Evolutionary conservation across 768 basidiomycete species (phyloP).

Genomic region (Nidularia pulvinata): DNA sequence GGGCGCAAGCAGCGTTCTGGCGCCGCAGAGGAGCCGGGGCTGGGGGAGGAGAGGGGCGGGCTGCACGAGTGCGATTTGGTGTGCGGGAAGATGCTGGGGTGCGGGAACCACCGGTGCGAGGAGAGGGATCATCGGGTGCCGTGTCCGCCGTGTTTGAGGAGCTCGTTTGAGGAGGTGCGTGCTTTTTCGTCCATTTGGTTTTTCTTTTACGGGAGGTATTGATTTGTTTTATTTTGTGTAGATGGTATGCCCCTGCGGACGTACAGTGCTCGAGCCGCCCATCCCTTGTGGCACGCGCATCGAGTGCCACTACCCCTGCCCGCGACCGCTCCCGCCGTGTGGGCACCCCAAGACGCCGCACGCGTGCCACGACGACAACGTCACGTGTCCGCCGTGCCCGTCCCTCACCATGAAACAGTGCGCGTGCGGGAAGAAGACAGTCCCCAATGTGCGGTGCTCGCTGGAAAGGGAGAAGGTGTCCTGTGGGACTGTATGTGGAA

Average conservation of each 20-base stretch:
- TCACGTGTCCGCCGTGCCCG: conserved; percentile 84
- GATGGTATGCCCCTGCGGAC: conserved; percentile 81
- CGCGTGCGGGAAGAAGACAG: conserved; percentile 84
- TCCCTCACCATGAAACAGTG: conserved; percentile 79
- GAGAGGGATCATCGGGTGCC: conserved; percentile 79
- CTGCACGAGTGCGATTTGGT: conserved; percentile 85
- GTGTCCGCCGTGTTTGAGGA: conserved; percentile 84
- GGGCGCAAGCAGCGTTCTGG: conserved; percentile 48
- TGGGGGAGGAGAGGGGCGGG: conserved; percentile 61
- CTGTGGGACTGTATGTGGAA: conserved; percentile 83
- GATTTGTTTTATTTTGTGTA: conserved; percentile 19
- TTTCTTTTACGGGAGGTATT: background rate
- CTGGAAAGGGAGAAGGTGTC: conserved; percentile 75
- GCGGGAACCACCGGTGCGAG: conserved; percentile 82
- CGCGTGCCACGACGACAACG: conserved; percentile 75
- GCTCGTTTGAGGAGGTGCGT: conserved; percentile 89
- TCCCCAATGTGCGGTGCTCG: conserved; percentile 84
- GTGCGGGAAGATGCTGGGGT: conserved; percentile 71
- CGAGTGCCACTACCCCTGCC: conserved; percentile 80
- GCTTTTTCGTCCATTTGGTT: background rate
- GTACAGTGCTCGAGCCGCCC: conserved; percentile 88
- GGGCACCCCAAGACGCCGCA: conserved; percentile 83
- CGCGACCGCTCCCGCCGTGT: conserved; percentile 65
- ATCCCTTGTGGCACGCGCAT: conserved; percentile 86
- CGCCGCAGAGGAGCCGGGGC: conserved; percentile 22